Percentiles rank a stretch among this genome's conserved stretches.
phyloP scores from a whole-genome alignment of 495 filamentous ascomycete genomes.

The Staphylotrichum tortipilum region DNA sequence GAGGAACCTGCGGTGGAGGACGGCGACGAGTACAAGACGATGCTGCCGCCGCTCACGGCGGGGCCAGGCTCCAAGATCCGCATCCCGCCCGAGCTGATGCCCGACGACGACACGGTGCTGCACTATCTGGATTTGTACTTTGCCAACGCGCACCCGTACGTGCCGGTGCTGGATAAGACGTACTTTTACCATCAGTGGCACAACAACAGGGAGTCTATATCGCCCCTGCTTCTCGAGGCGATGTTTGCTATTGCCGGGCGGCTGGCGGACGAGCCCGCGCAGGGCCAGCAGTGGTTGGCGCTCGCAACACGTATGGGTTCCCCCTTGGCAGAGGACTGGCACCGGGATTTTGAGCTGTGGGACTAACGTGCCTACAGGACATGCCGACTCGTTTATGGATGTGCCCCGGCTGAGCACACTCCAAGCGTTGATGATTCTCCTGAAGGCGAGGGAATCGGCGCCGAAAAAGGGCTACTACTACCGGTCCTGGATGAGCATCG shows the following conservation, averaged over 20 bases:
- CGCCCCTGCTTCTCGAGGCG: constrained; percentile 83
- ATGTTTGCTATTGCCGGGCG: constrained; percentile 90
- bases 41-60: constrained; percentile 55
- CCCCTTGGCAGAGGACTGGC: not conserved
- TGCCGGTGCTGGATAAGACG: constrained; percentile 81
- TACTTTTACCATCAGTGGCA: constrained; percentile 91
- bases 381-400: constrained; percentile 94
- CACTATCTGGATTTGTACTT: constrained; percentile 93
- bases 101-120: constrained; percentile 70
- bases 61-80: constrained; percentile 67
- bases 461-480: constrained; percentile 96
- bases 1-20: constrained; percentile 75
- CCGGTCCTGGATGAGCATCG: constrained; percentile 94
- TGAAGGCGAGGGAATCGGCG: constrained; percentile 85
- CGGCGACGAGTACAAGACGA: constrained; percentile 52
- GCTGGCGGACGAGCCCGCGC: constrained; percentile 69
- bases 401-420: constrained; percentile 88
- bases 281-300: constrained; percentile 91
- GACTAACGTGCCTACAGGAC: constrained; percentile 50
- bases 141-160: constrained; percentile 84
- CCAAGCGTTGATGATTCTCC: constrained; percentile 76
- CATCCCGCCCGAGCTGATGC: constrained; percentile 93
- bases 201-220: constrained; percentile 74
- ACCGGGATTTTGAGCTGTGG: not conserved
- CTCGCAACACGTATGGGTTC: constrained; percentile 72